A percentile compares a stretch with the other conserved stretches of the same genome.
phyloP scores from a whole-genome alignment of 148 eudicot species.

The Silene latifolia region DNA sequence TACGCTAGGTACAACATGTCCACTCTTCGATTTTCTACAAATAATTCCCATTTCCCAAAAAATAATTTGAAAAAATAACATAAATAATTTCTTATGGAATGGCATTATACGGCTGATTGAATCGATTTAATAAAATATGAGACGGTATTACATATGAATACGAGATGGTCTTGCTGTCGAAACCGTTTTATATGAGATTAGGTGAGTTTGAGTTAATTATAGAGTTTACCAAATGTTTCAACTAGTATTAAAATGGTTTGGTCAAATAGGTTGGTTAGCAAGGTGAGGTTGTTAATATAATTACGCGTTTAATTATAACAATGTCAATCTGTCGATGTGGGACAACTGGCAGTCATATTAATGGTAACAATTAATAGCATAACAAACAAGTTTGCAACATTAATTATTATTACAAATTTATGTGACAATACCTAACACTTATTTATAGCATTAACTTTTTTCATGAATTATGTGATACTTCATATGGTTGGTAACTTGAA shows the following conservation, averaged over 20 bases:
- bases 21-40: constrained; percentile 22
- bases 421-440: neutral
- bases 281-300: too few relatives aligned
- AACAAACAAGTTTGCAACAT: neutral
- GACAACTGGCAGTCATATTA: neutral
- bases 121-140: too few relatives aligned
- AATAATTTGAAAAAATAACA: too few relatives aligned
- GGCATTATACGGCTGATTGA: too few relatives aligned
- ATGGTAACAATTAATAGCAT: neutral
- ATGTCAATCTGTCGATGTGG: neutral
- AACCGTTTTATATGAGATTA: too few relatives aligned
- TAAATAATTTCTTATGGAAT: too few relatives aligned
- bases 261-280: neutral
- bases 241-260: neutral
- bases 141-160: too few relatives aligned
- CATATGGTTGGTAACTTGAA: neutral
- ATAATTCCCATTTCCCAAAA: neutral
- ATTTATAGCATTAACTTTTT: neutral
- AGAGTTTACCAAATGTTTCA: neutral
- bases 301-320: neutral
- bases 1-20: constrained; percentile 35
- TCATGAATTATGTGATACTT: neutral
- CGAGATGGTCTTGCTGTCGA: too few relatives aligned
- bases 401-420: neutral
- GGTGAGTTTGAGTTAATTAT: neutral